phyloP scores from a whole-genome alignment of 352 stramenopile species.

The Peronospora farinosa region DNA sequence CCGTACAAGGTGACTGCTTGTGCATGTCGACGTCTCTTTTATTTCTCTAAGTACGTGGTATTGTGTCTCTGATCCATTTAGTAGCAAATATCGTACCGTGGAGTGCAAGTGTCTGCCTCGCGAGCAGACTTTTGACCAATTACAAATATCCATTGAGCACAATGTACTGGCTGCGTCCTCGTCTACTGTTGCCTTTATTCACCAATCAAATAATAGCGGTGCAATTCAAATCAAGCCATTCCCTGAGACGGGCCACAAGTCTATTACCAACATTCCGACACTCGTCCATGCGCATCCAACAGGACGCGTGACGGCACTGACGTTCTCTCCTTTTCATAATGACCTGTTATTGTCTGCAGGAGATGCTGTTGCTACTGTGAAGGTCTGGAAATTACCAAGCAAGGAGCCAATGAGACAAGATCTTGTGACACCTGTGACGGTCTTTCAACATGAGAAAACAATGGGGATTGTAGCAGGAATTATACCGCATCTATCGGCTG shows the following conservation, averaged over 20 bases:
- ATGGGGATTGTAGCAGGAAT: constrained; percentile 30
- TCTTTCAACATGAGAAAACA: constrained; percentile 11
- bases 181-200: constrained; percentile 52
- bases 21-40: background rate
- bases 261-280: constrained; percentile 22
- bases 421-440: constrained; percentile 21
- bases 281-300: constrained; percentile 55
- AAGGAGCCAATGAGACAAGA: constrained; percentile 25
- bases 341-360: constrained; percentile 52
- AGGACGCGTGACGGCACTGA: constrained; percentile 53
- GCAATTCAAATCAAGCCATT: constrained; percentile 58
- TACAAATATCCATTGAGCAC: constrained; percentile 55
- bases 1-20: constrained; percentile 28
- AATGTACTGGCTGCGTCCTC: constrained; percentile 38
- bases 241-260: constrained; percentile 32
- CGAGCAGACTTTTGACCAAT: constrained; percentile 57
- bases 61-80: background rate
- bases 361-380: constrained; percentile 39
- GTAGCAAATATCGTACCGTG: constrained; percentile 80
- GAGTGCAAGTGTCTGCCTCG: constrained; percentile 47
- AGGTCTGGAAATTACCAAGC: constrained; percentile 54
- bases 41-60: background rate
- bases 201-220: constrained; percentile 56
- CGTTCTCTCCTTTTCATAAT: constrained; percentile 50
- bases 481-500: constrained; percentile 48